A percentile compares a stretch with the other conserved stretches of the same genome.
Evolutionary conservation across 2,329 filamentous ascomycete genomes (phyloP).

Genomic region (Clonostachys rosea): DNA sequence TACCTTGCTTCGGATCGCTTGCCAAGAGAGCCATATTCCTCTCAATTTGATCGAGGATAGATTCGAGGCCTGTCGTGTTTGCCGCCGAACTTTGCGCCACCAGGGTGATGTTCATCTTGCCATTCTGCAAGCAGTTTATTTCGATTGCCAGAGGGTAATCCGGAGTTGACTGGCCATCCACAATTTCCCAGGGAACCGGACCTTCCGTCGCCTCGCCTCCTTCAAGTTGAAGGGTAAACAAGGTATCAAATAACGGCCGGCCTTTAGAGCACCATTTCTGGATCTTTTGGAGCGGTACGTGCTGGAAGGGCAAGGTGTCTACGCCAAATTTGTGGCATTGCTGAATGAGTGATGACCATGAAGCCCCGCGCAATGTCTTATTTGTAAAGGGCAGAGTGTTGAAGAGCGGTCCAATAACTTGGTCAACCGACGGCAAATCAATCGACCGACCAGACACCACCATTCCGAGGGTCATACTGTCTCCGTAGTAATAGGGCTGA

Average conservation of each 20-base stretch:
- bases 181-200: conserved; percentile 44
- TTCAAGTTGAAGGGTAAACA: conserved; percentile 76
- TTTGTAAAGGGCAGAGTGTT: conserved; percentile 78
- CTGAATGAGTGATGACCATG: conserved; percentile 56
- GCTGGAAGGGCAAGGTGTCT: conserved; percentile 63
- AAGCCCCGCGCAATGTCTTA: conserved; percentile 31
- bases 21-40: conserved; percentile 6
- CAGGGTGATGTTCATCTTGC: conserved; percentile 50
- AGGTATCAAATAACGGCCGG: conserved; percentile 66
- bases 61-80: conserved; percentile 17
- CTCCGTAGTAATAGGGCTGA: conserved; percentile 29
- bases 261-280: conserved; percentile 69
- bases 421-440: conserved; percentile 59
- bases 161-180: conserved; percentile 40
- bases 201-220: conserved; percentile 14
- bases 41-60: conserved; percentile 34
- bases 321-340: conserved; percentile 69
- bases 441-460: conserved; percentile 76
- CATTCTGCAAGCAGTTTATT: conserved; percentile 46
- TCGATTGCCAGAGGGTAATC: conserved; percentile 81
- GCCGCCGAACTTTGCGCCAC: conserved; percentile 46
- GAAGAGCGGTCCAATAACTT: conserved; percentile 77
- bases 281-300: conserved; percentile 70
- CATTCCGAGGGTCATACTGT: conserved; percentile 59
- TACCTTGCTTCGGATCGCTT: conserved; percentile 1